A percentile compares a stretch with the other conserved stretches of the same genome.
Evolutionary conservation across 1,284 basidiomycete species (phyloP).

Genomic region (Jaminaea rosea): DNA sequence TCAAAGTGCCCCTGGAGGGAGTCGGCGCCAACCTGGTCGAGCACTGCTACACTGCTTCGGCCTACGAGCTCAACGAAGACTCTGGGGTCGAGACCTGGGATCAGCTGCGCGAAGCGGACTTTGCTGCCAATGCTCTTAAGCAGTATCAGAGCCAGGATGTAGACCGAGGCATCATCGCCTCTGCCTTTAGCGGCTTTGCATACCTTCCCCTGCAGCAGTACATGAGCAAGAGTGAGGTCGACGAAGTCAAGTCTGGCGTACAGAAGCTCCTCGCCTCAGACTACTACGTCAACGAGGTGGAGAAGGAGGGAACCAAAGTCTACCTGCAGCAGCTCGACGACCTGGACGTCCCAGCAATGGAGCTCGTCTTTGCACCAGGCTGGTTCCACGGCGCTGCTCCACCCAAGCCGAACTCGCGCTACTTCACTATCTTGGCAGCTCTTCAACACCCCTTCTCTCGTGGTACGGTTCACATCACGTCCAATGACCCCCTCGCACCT

Average conservation of each 20-base stretch:
- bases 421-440: conserved; percentile 26
- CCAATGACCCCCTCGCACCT: conserved; percentile 52
- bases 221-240: conserved; percentile 17
- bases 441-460: conserved; percentile 30
- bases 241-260: conserved; percentile 18
- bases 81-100: conserved; percentile 31
- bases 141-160: conserved; percentile 18
- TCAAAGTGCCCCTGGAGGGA: conserved; percentile 48
- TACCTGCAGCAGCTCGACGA: conserved; percentile 1
- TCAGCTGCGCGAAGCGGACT: conserved; percentile 28
- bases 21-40: conserved; percentile 54
- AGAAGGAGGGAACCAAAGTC: not conserved
- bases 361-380: conserved; percentile 30
- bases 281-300: conserved; percentile 7
- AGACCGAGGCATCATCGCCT: conserved; percentile 24
- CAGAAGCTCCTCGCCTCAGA: conserved; percentile 14
- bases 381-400: conserved; percentile 25
- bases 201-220: conserved; percentile 24
- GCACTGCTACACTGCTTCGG: conserved; percentile 33
- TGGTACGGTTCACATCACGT: conserved; percentile 42
- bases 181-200: conserved; percentile 27
- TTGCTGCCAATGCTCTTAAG: conserved; percentile 30
- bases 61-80: conserved; percentile 34
- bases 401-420: conserved; percentile 21
- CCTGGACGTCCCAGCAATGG: conserved; percentile 6